phyloP scores from a whole-genome alignment of 306 rosid genomes.

The Medicago truncatula region MtrunA17r5.0-ANR NC_053044.1:5697001-5697500 shows the following conservation, averaged over 20 bases:
- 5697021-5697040: too few species aligned
- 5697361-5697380: too few species aligned
- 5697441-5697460: background rate
- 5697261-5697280: too few species aligned
- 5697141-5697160: conserved; percentile 33
- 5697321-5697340: too few species aligned
- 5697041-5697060: too few species aligned
- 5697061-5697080: background rate
- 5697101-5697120: conserved; percentile 20
- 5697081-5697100: conserved; percentile 31
- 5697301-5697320: too few species aligned
- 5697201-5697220: background rate
- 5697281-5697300: too few species aligned
- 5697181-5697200: conserved; percentile 16
- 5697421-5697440: background rate
- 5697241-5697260: too few species aligned
- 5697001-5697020: too few species aligned
- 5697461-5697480: background rate
- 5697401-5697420: background rate
- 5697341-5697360: too few species aligned
- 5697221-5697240: too few species aligned
- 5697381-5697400: background rate
- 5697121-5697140: conserved; percentile 9
- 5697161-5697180: conserved; percentile 21
- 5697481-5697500: too few species aligned